phyloP scores from a whole-genome alignment of 768 basidiomycete genomes.

The Lactarius trivialis region DNA sequence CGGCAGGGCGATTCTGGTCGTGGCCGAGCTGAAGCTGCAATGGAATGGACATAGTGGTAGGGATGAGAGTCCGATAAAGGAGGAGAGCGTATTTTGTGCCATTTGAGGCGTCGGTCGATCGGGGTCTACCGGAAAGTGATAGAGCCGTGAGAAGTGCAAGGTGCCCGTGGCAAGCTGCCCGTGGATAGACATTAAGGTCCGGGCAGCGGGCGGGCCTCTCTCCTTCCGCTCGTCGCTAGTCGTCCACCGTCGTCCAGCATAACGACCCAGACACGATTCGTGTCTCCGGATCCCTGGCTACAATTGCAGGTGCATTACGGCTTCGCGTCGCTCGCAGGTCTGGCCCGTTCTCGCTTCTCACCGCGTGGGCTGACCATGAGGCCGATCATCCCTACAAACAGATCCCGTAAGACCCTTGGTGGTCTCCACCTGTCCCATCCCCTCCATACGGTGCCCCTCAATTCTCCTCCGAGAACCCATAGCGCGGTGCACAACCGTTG shows the following conservation, averaged over 20 bases:
- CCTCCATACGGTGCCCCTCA: constrained; percentile 12
- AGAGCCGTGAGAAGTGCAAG: constrained; percentile 15
- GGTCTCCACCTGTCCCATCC: constrained; percentile 13
- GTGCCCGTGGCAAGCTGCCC: background rate
- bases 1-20: background rate
- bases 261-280: background rate
- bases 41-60: background rate
- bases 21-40: background rate
- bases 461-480: constrained; percentile 8
- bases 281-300: background rate
- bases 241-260: background rate
- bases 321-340: constrained; percentile 13
- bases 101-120: background rate
- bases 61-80: background rate
- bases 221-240: background rate
- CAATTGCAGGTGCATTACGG: constrained; percentile 1
- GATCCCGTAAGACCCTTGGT: constrained; percentile 10
- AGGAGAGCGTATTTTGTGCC: background rate
- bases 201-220: background rate
- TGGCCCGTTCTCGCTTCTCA: constrained; percentile 19
- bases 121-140: constrained; percentile 11
- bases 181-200: background rate
- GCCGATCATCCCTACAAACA: constrained; percentile 20
- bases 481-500: constrained; percentile 7
- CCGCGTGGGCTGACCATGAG: constrained; percentile 24